These are phyloP conservation scores for Chalciporus sphaerocephalus DNA, from an alignment of 768 basidiomycete species.

Conservation along the genomic window DNA sequence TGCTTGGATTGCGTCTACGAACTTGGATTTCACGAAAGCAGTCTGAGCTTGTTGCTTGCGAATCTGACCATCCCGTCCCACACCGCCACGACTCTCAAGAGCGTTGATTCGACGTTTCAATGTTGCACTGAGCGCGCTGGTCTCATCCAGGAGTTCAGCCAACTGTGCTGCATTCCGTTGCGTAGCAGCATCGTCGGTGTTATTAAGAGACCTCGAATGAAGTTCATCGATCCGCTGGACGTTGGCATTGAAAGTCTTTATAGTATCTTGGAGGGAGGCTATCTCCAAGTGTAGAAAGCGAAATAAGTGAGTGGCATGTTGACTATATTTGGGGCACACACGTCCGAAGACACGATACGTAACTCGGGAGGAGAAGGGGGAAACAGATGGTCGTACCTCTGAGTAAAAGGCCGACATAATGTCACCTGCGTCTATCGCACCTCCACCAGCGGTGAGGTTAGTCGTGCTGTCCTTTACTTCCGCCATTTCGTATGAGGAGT, in stretches of 20 bases:
- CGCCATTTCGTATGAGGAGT: constrained; percentile 61
- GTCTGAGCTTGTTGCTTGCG: constrained; percentile 74
- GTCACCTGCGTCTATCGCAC: constrained; percentile 43
- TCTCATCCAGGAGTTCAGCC: constrained; percentile 66
- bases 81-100: constrained; percentile 62
- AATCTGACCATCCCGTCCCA: constrained; percentile 62
- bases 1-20: constrained; percentile 80
- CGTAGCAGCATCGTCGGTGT: constrained; percentile 64
- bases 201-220: constrained; percentile 71
- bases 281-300: constrained; percentile 46
- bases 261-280: constrained; percentile 65
- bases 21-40: constrained; percentile 65
- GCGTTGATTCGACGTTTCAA: constrained; percentile 73
- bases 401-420: constrained; percentile 67
- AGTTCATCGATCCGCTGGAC: constrained; percentile 64
- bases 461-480: constrained; percentile 58
- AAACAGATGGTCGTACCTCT: constrained; percentile 48
- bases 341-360: neutral
- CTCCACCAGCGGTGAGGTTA: constrained; percentile 39
- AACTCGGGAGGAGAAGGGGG: neutral
- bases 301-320: neutral
- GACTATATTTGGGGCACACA: neutral
- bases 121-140: constrained; percentile 61
- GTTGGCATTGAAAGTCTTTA: constrained; percentile 66
- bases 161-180: constrained; percentile 59